Evolutionary conservation across 768 basidiomycete genomes (phyloP), one percentile per base, ranked within the genome.

Genomic region (Pleurotus citrinopileatus): DNA sequence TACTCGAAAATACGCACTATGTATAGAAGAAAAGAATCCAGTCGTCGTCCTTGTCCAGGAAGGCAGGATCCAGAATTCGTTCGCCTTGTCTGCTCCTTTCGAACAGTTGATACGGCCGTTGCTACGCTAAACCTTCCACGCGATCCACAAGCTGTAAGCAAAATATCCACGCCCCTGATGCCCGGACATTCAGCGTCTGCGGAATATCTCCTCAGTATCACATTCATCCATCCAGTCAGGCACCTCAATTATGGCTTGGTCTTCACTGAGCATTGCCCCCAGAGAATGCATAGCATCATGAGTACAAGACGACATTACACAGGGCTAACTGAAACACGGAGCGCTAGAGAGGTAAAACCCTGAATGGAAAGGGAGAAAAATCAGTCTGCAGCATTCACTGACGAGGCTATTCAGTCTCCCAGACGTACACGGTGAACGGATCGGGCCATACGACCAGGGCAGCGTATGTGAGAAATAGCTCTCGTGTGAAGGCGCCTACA

Each of bases 391-490:
- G 29, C 29, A 32, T 32, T 32, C 12, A 17, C 38, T 40, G 38
- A n/a, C 38, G 38, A 6, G 38, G 6, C n/a, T n/a, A n/a, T n/a
- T n/a, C n/a, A n/a, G n/a, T n/a, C n/a, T n/a, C n/a, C 38, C 38
- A 40, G 38, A n/a, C 38, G 38, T n/a, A 40, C 38, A 20, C 15
- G 38, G 17, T 40, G 38, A 40, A 20, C 38, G 12, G 38, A 40
- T 40, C 38, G n/a, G 28, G 26, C 45, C 45, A 47, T 29, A 26
- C 45, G 45, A 47, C 45, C 45, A 29, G 45, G 45, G 23, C n/a
- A 27, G 15, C 38, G 38, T 40, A 13, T 40, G 38, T 20, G 38
- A 40, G 15, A 40, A 40, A 40, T 8, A 5, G 15, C 17, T 17
- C 6, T 7, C 38, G 38, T 40, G 38, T 20, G 38, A 40, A 17